A percentile compares a stretch with the other conserved stretches of the same genome.
Conservation (phyloP, 495 filamentous ascomycete species). For the Tuber brumale region DNA sequence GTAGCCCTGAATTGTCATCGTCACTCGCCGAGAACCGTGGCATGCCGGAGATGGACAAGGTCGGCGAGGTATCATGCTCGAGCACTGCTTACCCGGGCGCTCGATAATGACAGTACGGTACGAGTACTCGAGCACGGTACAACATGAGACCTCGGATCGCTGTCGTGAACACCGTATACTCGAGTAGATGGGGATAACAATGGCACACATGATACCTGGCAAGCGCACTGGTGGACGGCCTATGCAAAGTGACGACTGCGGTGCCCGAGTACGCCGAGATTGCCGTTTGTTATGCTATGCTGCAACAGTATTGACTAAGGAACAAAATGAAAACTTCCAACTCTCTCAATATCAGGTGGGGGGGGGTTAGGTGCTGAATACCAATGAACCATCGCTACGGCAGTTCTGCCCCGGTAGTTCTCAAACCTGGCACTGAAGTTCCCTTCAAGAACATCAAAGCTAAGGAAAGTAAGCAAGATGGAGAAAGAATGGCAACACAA, state of each 20-base stretch:
- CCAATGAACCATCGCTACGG: not conserved
- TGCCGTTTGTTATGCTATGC: not conserved
- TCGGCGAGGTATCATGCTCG: not conserved
- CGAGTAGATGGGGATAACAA: too few species aligned
- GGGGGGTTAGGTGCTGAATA: not conserved
- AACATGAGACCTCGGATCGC: not conserved
- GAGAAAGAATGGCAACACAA: not conserved
- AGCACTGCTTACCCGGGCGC: not conserved
- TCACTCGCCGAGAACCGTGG: not conserved
- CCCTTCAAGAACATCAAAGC: not conserved
- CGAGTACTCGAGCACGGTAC: too few species aligned
- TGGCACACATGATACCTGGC: not conserved
- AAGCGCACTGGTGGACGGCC: not conserved
- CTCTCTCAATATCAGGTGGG: not conserved
- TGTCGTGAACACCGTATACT: not conserved
- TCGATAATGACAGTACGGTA: not conserved
- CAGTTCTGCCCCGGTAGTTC: not conserved
- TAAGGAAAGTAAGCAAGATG: not conserved
- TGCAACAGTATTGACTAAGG: not conserved
- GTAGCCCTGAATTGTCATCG: not conserved
- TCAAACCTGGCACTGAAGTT: not conserved
- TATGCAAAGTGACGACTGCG: not conserved
- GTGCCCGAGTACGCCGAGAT: not conserved
- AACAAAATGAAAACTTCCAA: not conserved
- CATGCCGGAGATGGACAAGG: not conserved